Evolutionary conservation across 352 stramenopile genomes (phyloP), one percentile per base, ranked within the genome.

Genomic region (Phytopythium chamaehyphon): DNA sequence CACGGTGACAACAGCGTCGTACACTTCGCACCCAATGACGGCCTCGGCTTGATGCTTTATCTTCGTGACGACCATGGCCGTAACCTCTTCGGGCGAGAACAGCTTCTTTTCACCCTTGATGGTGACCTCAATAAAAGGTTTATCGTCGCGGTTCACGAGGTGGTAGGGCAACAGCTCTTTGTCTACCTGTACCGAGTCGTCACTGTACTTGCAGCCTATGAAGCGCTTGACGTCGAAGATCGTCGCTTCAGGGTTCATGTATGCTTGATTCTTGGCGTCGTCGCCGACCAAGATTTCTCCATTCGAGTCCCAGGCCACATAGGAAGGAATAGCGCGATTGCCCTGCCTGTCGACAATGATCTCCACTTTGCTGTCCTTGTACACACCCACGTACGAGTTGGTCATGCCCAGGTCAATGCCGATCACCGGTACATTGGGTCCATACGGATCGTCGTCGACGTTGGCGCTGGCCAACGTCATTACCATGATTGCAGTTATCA

Each of bases 221-320:
- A 99, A 83, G 68, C 97, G 96, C 89, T 99, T 99, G 51, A 99
- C 96, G 66, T 99, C 97, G 69, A 99, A 99, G 43, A 99, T 64
- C 59, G 98, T 99, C 71, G 98, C 98, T 71, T 98, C 84, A 16
- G 97, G 96, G 80, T 99, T 99, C 69, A 98, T 97, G 18, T 96
- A 97, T 31, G 95, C 97, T 76, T 99, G 96, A 73, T 99, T 99
- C 91, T 99, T 99, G 59, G 98, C 98, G 24, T 92, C 96, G 70
- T 99, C 95, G 49, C 97, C 98, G 55, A 99, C 98, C 36, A 99
- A 67, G 61, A 96, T 93, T 64, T 99, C 96, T 52, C 96, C 93
- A 62, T 91, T 92, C 49, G 93, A 83, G 63, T 96, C 87, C 88
- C 88, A 99, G 22, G 96, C 93, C 43, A 99, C 96, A 67, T 99